Base-by-base conservation (phyloP, 2,329 filamentous ascomycete species). In the Aspergillus ibericus region DNA sequence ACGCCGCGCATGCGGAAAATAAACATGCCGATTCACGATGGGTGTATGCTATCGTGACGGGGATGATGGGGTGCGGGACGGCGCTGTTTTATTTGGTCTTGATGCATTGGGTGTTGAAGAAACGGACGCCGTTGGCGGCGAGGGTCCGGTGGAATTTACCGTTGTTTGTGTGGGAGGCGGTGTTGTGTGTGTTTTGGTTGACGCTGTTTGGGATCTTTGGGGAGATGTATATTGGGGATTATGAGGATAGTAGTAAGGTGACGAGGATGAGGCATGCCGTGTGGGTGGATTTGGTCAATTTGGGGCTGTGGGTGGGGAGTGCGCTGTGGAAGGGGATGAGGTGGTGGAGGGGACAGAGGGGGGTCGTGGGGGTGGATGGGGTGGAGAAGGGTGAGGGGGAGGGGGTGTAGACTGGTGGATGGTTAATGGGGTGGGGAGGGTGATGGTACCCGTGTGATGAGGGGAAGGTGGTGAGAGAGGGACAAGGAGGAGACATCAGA, bases 121-220 rank as follows among this genome's bases (percentile, higher is more conserved):
- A 65, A 15, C n/a, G 49, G 8, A 51, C 75, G 47, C 74, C 73
- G 5, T 59, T 78, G 20, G 73, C 77, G 32, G 50, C 62, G 38
- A 60, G 70, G 12, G 49, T 27, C 6, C 16, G 55, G 13, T 16
- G 68, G 50, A 65, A 68, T 34, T 52, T 77, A 3, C 72, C 72
- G 13, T 63, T 85, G 54, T 89, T 90, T 70, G 76, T 80, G 52
- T 92, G 90, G 87, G 89, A 92, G 73, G 77, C 82, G 36, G 71
- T 93, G 13, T 75, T 96, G 16, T 90, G 89, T 66, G 80, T 95
- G 62, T 83, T 96, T 29, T 96, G 91, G 88, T 85, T 92, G 59
- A 85, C 87, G 1, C 81, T 95, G 5, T 96, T 96, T 72, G 92
- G 91, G 16, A 79, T 95, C 60, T 96, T 96, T 72, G 92, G 88